Base-by-base conservation (phyloP, 306 rosid genomes). In the Quercus gilva region DNA sequence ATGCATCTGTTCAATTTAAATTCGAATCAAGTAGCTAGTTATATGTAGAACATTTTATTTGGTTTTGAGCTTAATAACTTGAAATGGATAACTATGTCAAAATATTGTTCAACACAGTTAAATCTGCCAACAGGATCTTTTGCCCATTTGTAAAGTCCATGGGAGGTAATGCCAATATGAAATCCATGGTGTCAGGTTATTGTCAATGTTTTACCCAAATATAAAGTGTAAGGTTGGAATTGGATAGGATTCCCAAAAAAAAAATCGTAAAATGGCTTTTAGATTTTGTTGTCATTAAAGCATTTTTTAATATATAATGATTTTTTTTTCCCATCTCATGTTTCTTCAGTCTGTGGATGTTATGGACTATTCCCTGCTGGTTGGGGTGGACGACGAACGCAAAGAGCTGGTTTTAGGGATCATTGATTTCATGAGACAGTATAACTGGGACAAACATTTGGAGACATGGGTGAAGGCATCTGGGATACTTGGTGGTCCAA, bases 391-490 rank as follows among this genome's bases (percentile, higher is more conserved):
- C 21, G 94, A 91, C 12, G 97, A 91, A 88, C 53, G 88, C 13
- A 90, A 93, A 68, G 99, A 96, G 82, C 85, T 96, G 74, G 99
- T 96, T 53, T 45, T 96, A 71, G 99, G 98, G 20, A 96, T 96
- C 63, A 96, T 96, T 69, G 99, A 96, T 86, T 96, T 82, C 87
- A 91, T 96, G 98, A 93, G 98, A 76, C 99, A 96, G 23, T 96
- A 96, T 87, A 96, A 98, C 1, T 96, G 98, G 99, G 99, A 96
- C 93, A 96, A 96, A 87, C 99, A 96, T 83, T 86, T 96, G 76
- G 99, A 96, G 82, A 93, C 99, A 33, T 93, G 97, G 99, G 99
- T 93, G 5, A 96, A 96, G 85, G 90, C 97, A 10, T 82, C 97
- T 23, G 99, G 99, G 37, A 93, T 96, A 57, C 94, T 96, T 28